A percentile compares a stretch with the other conserved stretches of the same genome.
These are phyloP conservation scores for Penicillium sp. DNA, from an alignment of 2,329 filamentous ascomycete species.

Conservation along the genomic window DNA sequence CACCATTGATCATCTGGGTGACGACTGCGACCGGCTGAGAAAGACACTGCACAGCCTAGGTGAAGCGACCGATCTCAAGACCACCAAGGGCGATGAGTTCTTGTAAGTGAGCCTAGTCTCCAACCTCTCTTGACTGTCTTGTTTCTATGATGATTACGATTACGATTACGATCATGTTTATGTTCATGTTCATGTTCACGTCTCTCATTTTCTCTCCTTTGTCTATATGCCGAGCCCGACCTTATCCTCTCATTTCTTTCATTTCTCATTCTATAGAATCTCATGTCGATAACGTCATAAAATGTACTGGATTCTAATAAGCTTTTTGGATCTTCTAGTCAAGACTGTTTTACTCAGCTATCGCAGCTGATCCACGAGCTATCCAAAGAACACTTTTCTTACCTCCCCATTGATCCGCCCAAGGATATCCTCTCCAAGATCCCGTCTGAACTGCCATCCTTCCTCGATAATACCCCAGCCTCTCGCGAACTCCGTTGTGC, in stretches of 20 bases:
- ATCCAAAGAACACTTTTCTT: conserved; percentile 52
- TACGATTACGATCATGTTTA: conserved; percentile 13
- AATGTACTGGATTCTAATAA: conserved; percentile 47
- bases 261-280: conserved; percentile 24
- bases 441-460: conserved; percentile 54
- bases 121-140: conserved; percentile 18
- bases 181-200: conserved; percentile 22
- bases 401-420: conserved; percentile 52
- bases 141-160: conserved; percentile 8
- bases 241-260: conserved; percentile 11
- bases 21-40: conserved; percentile 52
- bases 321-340: conserved; percentile 40
- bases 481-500: conserved; percentile 54
- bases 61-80: conserved; percentile 54
- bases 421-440: conserved; percentile 53
- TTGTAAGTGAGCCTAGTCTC: conserved; percentile 47
- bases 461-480: conserved; percentile 53
- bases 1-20: conserved; percentile 51
- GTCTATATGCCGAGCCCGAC: conserved; percentile 1
- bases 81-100: conserved; percentile 49
- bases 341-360: conserved; percentile 54
- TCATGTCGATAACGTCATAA: conserved; percentile 32
- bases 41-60: conserved; percentile 52
- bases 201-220: conserved; percentile 12
- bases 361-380: conserved; percentile 53